Conservation (phyloP, 805 yeast species). For the Nadsonia fulvescens region DNA sequence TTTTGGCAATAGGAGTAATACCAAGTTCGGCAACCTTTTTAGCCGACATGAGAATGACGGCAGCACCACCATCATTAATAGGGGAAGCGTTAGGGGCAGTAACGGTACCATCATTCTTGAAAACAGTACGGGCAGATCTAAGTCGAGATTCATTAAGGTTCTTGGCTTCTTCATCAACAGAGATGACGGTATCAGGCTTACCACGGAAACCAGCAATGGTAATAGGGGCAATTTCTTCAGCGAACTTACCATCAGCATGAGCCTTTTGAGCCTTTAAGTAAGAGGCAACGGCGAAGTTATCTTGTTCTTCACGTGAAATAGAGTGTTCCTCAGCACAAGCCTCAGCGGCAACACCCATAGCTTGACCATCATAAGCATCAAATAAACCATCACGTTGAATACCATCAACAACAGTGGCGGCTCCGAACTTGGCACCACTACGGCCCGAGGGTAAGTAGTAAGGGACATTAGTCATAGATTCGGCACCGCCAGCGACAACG, state of each 20-base stretch:
- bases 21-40: constrained; percentile 69
- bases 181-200: constrained; percentile 60
- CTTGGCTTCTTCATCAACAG: constrained; percentile 66
- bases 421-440: constrained; percentile 82
- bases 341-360: constrained; percentile 97
- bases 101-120: constrained; percentile 89
- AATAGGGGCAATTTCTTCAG: constrained; percentile 67
- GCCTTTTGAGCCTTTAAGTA: constrained; percentile 80
- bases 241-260: constrained; percentile 63
- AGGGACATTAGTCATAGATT: constrained; percentile 91
- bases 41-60: constrained; percentile 74
- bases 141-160: constrained; percentile 66
- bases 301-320: constrained; percentile 74
- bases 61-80: constrained; percentile 96
- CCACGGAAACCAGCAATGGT: constrained; percentile 77
- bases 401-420: constrained; percentile 64
- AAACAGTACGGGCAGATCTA: constrained; percentile 78
- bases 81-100: constrained; percentile 96
- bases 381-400: constrained; percentile 79
- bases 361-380: constrained; percentile 74
- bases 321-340: constrained; percentile 76
- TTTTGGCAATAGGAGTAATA: constrained; percentile 75
- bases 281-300: constrained; percentile 66
- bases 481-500: constrained; percentile 94
- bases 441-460: constrained; percentile 80